phyloP scores from a whole-genome alignment of 2,329 filamentous ascomycete genomes.

The Biscogniauxia sp. region DNA sequence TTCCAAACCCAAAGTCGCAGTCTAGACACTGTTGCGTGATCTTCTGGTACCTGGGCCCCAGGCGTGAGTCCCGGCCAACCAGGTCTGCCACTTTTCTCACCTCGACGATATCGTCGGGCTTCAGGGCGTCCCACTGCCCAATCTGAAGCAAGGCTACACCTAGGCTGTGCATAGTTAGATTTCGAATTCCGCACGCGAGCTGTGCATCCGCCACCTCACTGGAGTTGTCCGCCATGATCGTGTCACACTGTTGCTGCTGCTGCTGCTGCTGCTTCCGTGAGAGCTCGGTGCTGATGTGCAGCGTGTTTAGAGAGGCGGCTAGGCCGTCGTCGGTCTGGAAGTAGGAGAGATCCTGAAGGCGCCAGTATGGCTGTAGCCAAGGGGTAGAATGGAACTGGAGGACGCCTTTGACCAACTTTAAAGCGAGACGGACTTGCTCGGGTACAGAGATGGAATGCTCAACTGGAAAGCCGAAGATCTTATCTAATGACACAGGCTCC shows the following conservation, averaged over 20 bases:
- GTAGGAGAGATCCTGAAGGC: slow-evolving; percentile 14
- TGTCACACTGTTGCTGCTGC: no score
- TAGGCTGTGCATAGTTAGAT: slow-evolving; percentile 26
- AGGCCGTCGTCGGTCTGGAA: slow-evolving; percentile 9
- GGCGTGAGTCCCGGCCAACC: slow-evolving; percentile 4
- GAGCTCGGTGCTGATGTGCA: slow-evolving; percentile 15
- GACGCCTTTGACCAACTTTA: slow-evolving; percentile 10
- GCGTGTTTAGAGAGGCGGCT: slow-evolving; percentile 12
- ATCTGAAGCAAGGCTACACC: slow-evolving; percentile 30
- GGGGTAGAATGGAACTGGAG: slow-evolving; percentile 5
- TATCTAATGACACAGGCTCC: slow-evolving; percentile 3
- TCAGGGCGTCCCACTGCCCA: slow-evolving; percentile 18
- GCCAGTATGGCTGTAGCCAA: slow-evolving; percentile 6
- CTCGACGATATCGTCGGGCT: slow-evolving; percentile 20
- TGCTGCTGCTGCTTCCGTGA: no score
- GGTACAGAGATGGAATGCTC: slow-evolving; percentile 10
- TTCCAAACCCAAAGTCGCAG: slow-evolving; percentile 26
- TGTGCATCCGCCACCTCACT: slow-evolving; percentile 11
- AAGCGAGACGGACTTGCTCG: slow-evolving; percentile 9
- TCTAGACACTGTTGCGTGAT: slow-evolving; percentile 26
- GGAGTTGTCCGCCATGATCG: background rate
- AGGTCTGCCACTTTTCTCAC: slow-evolving; percentile 19
- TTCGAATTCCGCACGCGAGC: slow-evolving; percentile 21
- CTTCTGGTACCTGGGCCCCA: slow-evolving; percentile 21
- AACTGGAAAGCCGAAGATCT: slow-evolving; percentile 24